Evolutionary conservation across 306 rosid genomes (phyloP).

Genomic region (Sicyos edulis): DNA sequence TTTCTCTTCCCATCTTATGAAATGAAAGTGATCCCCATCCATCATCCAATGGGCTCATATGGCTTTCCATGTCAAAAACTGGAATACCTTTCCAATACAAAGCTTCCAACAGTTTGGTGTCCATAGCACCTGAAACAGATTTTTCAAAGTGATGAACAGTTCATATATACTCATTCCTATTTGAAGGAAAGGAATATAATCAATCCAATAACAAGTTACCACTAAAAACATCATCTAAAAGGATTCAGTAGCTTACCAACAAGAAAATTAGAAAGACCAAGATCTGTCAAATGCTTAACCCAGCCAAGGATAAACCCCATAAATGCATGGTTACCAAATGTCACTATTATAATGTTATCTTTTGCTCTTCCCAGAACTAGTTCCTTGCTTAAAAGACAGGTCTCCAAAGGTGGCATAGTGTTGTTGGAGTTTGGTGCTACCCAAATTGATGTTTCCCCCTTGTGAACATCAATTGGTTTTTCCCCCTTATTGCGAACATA

Average conservation of each 20-base stretch:
- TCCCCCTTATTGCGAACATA: too few species aligned
- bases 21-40: constrained; percentile 98
- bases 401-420: constrained; percentile 57
- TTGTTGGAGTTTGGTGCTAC: constrained; percentile 35
- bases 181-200: background rate
- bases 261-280: constrained; percentile 69
- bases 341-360: constrained; percentile 71
- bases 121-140: constrained; percentile 81
- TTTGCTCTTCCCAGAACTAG: constrained; percentile 68
- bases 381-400: constrained; percentile 58
- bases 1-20: constrained; percentile 98
- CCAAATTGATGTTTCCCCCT: constrained; percentile 27
- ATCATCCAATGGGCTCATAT: constrained; percentile 88
- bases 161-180: background rate
- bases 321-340: constrained; percentile 97
- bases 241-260: constrained; percentile 53
- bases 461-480: background rate
- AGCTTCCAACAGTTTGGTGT: constrained; percentile 79
- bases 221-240: too few species aligned
- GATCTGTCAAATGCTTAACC: constrained; percentile 81
- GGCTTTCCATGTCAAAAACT: constrained; percentile 95
- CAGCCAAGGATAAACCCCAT: constrained; percentile 89
- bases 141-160: constrained; percentile 16
- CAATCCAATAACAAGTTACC: background rate
- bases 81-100: constrained; percentile 91